Evolutionary conservation across 202 grass and related monocot species (phyloP).

Genomic region (Schoenoplectus triqueter): DNA sequence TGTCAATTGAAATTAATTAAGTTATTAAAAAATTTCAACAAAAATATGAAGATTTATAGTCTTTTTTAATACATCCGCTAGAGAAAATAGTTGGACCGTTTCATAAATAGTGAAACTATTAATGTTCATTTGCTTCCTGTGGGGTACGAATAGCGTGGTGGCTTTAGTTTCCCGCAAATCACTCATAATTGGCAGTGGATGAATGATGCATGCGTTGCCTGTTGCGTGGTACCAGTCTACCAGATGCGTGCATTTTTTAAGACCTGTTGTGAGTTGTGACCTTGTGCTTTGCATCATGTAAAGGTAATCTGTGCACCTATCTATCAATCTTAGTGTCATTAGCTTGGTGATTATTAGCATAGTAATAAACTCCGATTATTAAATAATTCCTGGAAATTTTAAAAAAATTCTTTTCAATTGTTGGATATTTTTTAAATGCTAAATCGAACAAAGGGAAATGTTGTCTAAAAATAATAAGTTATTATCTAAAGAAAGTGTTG

Average conservation of each 20-base stretch:
- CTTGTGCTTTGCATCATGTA: constrained; percentile 27
- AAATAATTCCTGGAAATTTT: not conserved
- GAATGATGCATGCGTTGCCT: not conserved
- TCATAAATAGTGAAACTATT: too few species aligned
- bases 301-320: not conserved
- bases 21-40: not conserved
- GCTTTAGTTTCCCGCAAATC: not conserved
- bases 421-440: too few species aligned
- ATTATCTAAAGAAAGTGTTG: too few species aligned
- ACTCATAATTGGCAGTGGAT: constrained; percentile 1
- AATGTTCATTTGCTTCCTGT: not conserved
- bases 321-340: not conserved
- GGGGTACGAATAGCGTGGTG: not conserved
- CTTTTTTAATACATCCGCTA: too few species aligned
- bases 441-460: too few species aligned
- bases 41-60: not conserved
- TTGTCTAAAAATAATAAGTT: too few species aligned
- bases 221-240: not conserved
- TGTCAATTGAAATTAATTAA: not conserved
- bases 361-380: not conserved
- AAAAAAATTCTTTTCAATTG: too few species aligned
- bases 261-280: not conserved
- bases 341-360: not conserved
- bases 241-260: constrained; percentile 29
- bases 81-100: too few species aligned